phyloP scores from a whole-genome alignment of 768 basidiomycete genomes.

The Chlorophyllum brunneum region DNA sequence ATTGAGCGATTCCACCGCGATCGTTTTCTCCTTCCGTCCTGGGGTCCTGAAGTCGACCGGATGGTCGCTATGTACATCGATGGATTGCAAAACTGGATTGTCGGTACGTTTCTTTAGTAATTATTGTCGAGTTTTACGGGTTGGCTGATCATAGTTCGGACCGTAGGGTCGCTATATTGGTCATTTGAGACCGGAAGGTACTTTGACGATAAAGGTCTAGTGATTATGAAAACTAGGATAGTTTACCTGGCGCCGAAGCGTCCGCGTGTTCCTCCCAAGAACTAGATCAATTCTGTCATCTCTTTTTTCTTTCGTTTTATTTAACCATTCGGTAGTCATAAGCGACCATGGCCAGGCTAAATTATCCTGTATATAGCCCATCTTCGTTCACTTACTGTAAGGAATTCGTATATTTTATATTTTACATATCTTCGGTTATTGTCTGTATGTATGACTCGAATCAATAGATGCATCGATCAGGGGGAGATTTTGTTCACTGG shows the following conservation, averaged over 20 bases:
- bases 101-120: conserved; percentile 33
- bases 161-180: conserved; percentile 62
- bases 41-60: conserved; percentile 54
- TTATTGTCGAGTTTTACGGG: neutral
- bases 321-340: too few species aligned
- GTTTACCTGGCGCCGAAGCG: conserved; percentile 44
- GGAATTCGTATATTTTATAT: too few species aligned
- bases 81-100: conserved; percentile 67
- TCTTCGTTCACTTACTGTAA: too few species aligned
- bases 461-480: too few species aligned
- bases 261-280: neutral
- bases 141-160: neutral
- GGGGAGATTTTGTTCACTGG: too few species aligned
- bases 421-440: too few species aligned
- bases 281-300: neutral
- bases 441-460: too few species aligned
- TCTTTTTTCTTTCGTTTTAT: too few species aligned
- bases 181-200: conserved; percentile 66
- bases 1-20: conserved; percentile 50
- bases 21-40: conserved; percentile 49
- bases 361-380: too few species aligned
- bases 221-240: conserved; percentile 49
- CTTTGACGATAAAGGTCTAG: conserved; percentile 52
- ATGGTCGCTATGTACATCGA: conserved; percentile 56
- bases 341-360: too few species aligned